These are phyloP conservation scores for Zygosaccharomyces sapae DNA, from an alignment of 1,139 yeast genomes.

Conservation along the genomic window DNA sequence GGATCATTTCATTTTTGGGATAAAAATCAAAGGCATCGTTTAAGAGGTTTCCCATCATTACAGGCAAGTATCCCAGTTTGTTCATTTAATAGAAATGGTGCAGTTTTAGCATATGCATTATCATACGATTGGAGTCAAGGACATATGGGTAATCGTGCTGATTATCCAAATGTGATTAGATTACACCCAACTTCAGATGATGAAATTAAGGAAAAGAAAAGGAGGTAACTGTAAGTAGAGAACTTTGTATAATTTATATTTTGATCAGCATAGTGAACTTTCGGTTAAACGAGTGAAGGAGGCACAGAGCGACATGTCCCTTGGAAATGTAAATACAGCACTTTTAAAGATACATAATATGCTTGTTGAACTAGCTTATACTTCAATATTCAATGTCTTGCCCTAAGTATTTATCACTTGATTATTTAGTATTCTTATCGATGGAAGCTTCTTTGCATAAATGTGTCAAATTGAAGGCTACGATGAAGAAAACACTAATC, in stretches of 20 bases:
- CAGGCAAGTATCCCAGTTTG: conserved; percentile 74
- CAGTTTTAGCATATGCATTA: conserved; percentile 84
- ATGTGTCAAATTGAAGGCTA: too few species aligned
- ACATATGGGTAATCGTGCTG: conserved; percentile 68
- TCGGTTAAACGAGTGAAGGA: background rate
- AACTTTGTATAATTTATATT: conserved; percentile 1
- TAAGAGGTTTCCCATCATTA: conserved; percentile 72
- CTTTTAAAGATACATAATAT: too few species aligned
- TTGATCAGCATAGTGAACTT: background rate
- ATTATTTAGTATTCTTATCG: too few species aligned
- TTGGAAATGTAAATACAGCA: background rate
- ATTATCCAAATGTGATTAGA: conserved; percentile 70
- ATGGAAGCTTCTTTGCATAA: too few species aligned
- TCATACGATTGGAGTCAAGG: conserved; percentile 97
- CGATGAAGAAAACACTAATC: too few species aligned
- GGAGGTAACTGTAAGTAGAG: conserved; percentile 36
- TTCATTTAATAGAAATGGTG: conserved; percentile 78
- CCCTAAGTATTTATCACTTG: too few species aligned
- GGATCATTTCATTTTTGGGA: conserved; percentile 97
- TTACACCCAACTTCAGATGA: conserved; percentile 82
- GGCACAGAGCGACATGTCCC: background rate
- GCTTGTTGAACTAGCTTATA: too few species aligned
- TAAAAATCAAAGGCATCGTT: conserved; percentile 83
- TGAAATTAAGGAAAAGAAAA: conserved; percentile 75
- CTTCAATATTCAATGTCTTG: too few species aligned